These are phyloP conservation scores for Globisporangium orthogonon DNA, from an alignment of 352 stramenopile genomes.

Conservation along the genomic window DNA sequence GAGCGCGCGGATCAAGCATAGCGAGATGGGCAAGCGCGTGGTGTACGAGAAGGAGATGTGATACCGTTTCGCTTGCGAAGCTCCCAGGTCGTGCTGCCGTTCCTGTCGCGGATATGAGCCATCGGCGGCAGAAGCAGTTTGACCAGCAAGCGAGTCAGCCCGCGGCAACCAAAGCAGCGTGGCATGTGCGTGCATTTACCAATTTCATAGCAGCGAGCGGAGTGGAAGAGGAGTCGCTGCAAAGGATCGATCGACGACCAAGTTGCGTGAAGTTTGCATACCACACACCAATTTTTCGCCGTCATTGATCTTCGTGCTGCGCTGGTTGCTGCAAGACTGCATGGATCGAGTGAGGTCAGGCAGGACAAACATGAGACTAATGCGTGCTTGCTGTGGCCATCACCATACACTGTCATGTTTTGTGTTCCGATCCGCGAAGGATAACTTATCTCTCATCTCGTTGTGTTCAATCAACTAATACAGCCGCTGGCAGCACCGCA, in stretches of 20 bases:
- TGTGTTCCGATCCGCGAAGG: conserved; percentile 1
- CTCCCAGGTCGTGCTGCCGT: too few species aligned
- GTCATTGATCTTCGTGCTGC: too few species aligned
- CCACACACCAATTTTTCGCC: neutral
- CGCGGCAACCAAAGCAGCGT: neutral
- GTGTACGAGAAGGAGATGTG: conserved; percentile 76
- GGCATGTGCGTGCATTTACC: too few species aligned
- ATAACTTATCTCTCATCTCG: neutral
- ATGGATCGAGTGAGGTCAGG: too few species aligned
- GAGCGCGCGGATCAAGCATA: conserved; percentile 77
- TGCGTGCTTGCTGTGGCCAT: neutral
- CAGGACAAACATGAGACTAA: too few species aligned
- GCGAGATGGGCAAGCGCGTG: conserved; percentile 71
- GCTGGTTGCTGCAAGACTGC: too few species aligned
- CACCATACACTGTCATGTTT: conserved; percentile 2
- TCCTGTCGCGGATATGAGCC: too few species aligned
- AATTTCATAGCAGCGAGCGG: too few species aligned
- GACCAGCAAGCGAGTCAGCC: neutral
- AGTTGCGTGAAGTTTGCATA: neutral
- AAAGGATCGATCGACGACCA: neutral
- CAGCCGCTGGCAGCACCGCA: neutral
- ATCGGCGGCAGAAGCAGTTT: too few species aligned
- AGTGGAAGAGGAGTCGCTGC: neutral
- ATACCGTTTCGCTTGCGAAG: neutral
- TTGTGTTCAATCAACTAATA: neutral